Base-by-base conservation (phyloP, 1,284 basidiomycete species). In the Kwoniella shivajii region DNA sequence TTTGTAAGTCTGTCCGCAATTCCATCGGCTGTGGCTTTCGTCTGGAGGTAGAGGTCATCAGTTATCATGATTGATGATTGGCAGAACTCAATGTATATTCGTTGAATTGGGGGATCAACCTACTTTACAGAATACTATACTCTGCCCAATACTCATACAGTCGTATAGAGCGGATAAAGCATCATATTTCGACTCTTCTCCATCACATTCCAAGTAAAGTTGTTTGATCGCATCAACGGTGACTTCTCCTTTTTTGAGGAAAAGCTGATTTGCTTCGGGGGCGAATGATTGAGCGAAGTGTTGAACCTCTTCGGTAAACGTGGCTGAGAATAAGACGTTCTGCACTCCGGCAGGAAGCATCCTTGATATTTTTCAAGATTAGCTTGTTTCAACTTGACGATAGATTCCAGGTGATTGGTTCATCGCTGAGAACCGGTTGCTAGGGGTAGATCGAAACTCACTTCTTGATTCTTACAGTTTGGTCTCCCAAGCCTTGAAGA, bases 301-400 rank as follows among this genome's bases (percentile, higher is more conserved):
- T 53, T 91, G 88, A 60, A 99, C 95, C 61, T 89, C 84, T 69
- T 96, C 90, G 13, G 93, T 91, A 84, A 99, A 99, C 2, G 96
- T 99, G 37, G 96, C 96, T 3, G 94, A 98, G 82, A 99, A 99
- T 54, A 99, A 86, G 57, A 99, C 88, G 60, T 94, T 92, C 76
- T 99, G 96, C 27, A 85, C 82, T 6, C 80, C 59, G 10, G 64
- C 60, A 1, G 77, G 76, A 9, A 79, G 69, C 62, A 70, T 63
- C 44, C 75, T 78, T 52, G 4, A 27, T 20, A 16, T 22, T 5
- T 42, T 16, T 16, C 39, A 42, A 22, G 27, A 9, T 9, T 42
- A 14, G 27, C 22, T 16, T 5, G 5, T 26, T 39, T 4, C 22
- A 22, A 7, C 39, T 42, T 42, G 22, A 9, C 27, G 22, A 26